Percentiles rank a stretch among this genome's conserved stretches.
Evolutionary conservation across 208 protist species (phyloP).

Genomic region (Acanthamoeba castellanii): DNA sequence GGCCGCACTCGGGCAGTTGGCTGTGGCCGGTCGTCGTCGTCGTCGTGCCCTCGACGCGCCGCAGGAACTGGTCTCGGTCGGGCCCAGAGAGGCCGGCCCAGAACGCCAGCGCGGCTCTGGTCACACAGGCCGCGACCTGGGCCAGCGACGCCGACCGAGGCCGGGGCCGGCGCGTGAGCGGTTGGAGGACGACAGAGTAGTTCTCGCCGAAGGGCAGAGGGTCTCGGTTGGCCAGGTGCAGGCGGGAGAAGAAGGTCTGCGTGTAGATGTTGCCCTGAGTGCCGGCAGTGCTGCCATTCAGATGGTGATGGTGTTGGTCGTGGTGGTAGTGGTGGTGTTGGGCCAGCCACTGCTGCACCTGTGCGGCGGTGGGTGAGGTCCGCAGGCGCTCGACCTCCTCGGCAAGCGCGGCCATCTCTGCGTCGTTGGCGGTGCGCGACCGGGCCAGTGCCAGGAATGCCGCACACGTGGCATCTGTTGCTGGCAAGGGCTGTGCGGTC

Average conservation of each 20-base stretch:
- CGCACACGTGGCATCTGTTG: neutral
- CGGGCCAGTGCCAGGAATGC: neutral
- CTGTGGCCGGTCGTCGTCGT: too few species aligned
- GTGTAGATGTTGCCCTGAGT: neutral
- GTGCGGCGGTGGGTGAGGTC: neutral
- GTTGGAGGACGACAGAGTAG: constrained; percentile 9
- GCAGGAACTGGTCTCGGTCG: neutral
- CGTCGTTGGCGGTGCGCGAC: neutral
- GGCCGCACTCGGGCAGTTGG: neutral
- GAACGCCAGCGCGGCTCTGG: neutral
- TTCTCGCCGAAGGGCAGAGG: constrained; percentile 50
- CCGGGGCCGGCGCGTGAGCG: neutral
- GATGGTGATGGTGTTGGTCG: neutral
- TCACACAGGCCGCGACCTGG: neutral
- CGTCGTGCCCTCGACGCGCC: neutral
- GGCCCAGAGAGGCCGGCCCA: neutral
- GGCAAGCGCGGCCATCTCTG: neutral
- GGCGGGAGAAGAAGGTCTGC: constrained; percentile 8
- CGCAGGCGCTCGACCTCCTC: neutral
- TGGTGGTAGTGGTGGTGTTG: too few species aligned
- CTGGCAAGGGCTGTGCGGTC: neutral
- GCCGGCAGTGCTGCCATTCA: neutral
- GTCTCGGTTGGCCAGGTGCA: constrained; percentile 6
- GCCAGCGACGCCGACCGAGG: neutral
- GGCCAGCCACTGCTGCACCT: neutral